Evolutionary conservation across 345 rosid species (phyloP), one percentile per base, ranked within the genome.

Genomic region (Eucalyptus regnans): DNA sequence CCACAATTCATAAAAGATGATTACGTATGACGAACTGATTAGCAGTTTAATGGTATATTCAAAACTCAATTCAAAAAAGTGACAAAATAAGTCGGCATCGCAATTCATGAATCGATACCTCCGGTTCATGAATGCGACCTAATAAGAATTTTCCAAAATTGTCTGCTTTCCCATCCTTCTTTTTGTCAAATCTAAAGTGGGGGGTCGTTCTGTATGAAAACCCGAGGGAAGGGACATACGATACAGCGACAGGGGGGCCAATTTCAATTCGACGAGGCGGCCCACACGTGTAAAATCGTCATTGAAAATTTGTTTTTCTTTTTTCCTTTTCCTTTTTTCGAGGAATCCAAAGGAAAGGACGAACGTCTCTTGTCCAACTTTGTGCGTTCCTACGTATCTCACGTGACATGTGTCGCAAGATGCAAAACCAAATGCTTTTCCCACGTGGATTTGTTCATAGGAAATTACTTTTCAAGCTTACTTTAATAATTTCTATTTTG

Each of bases 21-120:
- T 0, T 1, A 4, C 20, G 14, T 29, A 29, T n/a, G 37, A n/a
- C 1, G 3, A 14, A 15, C 0, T 2, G 3, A 41, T 76, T 76
- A 76, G 16, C 16, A 20, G 10, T 37, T 71, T 22, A 6, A 2
- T 11, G 1, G 8, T 11, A 4, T 0, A 1, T 27, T 76, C 8
- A 41, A 22, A 37, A 37, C 8, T 20, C 48, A 20, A 76, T 76
- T 25, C 9, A 76, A 76, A 27, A 76, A 41, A 25, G 23, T 4
- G 4, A 20, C 3, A 13, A 20, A 41, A 41, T 20, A 76, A 76
- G 29, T 41, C 7, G 9, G n/a, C 29, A 76, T 20, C 1, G 8
- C 23, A 44, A 41, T 48, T 41, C 23, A 6, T 41, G 27, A 76
- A 20, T 20, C 48, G 8, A 10, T 41, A 20, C 48, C 48, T 76